Conservation (phyloP, 1,284 basidiomycete species). For the Coriolopsis trogii region DNA sequence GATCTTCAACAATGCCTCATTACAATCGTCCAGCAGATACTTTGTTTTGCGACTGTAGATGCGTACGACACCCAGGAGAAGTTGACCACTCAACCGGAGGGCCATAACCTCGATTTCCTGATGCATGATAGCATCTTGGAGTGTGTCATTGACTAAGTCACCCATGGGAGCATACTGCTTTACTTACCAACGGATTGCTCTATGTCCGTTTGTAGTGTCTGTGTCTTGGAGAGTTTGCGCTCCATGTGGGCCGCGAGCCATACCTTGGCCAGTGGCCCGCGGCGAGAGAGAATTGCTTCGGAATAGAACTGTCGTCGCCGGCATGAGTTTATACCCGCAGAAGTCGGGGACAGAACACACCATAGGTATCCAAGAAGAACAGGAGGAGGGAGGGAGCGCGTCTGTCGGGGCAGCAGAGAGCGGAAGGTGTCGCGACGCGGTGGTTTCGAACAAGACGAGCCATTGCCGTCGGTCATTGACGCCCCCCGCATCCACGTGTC, state of each 20-base stretch:
- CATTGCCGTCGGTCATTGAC: constrained; percentile 10
- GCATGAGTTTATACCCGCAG: constrained; percentile 3
- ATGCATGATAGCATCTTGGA: constrained; percentile 82
- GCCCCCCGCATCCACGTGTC: constrained; percentile 14
- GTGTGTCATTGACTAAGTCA: not conserved
- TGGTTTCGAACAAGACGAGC: constrained; percentile 20
- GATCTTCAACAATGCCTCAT: constrained; percentile 93
- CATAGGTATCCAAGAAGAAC: constrained; percentile 30
- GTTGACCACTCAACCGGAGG: constrained; percentile 91
- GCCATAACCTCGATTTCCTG: constrained; percentile 91
- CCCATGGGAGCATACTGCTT: too few species aligned
- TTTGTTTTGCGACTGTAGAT: constrained; percentile 98
- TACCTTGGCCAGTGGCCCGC: constrained; percentile 93
- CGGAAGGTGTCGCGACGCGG: constrained; percentile 23
- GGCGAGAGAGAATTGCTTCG: constrained; percentile 90
- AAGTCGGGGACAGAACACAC: constrained; percentile 33
- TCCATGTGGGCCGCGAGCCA: constrained; percentile 99
- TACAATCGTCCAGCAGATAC: constrained; percentile 97
- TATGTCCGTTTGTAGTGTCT: constrained; percentile 93
- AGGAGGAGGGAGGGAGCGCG: constrained; percentile 20
- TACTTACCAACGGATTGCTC: constrained; percentile 87
- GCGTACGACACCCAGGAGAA: constrained; percentile 93
- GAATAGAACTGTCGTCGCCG: constrained; percentile 74
- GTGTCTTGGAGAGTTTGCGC: constrained; percentile 94
- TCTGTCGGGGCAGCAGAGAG: constrained; percentile 26